Base-by-base conservation (phyloP, 2,329 filamentous ascomycete genomes). In the Cladosporium halotolerans region DNA sequence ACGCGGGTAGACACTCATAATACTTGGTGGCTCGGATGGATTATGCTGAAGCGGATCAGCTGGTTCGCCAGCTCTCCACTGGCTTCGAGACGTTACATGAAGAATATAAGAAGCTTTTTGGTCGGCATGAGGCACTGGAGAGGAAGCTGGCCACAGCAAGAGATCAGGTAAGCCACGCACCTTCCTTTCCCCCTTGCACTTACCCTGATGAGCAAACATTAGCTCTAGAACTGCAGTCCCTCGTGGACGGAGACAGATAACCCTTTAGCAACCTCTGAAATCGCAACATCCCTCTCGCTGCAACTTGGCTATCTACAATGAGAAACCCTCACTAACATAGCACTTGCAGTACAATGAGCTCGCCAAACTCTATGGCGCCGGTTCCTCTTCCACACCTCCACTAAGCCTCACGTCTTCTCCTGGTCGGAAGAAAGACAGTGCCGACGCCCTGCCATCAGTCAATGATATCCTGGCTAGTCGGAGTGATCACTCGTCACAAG, bases 51-150 rank as follows among this genome's bases (percentile, higher is more conserved):
- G 50, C 50, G 1, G 43, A 53, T 31, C 36, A 53, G 36, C 36
- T 68, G 53, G 69, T 75, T 51, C 68, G 71, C 61, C 70, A 76
- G 55, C 66, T 73, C 39, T 54, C 60, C 1, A 67, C 71, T 52
- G 75, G 75, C 55, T 78, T 77, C 60, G 72, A 72, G 40, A 68
- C 73, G 32, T 62, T 78, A 56, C 72, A 69, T 47, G 69, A 69
- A 39, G 75, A 77, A 58, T 77, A 77, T 58, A 69, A 72, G 60
- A 65, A 72, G 45, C 67, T 78, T 14, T 69, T 70, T 45, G 66
- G 70, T 33, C 72, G 72, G 52, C 72, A 75, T 52, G 65, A 68
- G 55, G 68, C 71, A 58, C 65, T 78, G 38, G 75, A 77, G 60
- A 70, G 67, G 61, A 76, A 74, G 64, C 65, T 78, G 43, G 70